Base-by-base conservation (phyloP, 2,329 filamentous ascomycete species). In the Colletotrichum sansevieriae region DNA sequence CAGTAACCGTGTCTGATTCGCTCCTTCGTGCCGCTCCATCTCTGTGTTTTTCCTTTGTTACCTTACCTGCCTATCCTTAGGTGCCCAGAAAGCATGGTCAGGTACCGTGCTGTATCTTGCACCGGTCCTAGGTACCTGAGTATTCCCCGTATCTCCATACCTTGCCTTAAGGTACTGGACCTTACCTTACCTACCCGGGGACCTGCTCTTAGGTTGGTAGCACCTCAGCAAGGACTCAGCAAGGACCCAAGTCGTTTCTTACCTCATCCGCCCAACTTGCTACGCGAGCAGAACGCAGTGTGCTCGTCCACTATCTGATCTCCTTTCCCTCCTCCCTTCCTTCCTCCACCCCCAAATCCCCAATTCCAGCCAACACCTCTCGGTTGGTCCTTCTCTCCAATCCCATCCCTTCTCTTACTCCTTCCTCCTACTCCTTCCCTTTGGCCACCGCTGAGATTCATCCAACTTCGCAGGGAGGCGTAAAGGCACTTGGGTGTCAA, bases 401-500 rank as follows among this genome's bases (percentile, higher is more conserved):
- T 68, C 59, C 65, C 59, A 62, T 64, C 51, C 47, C 52, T 62
- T 22, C 59, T 49, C 54, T 18, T 44, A 12, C 35, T 63, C 10
- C 43, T 3, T 43, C 35, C 15, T 49, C 29, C 33, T 49, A 25
- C 47, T 33, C 37, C 35, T 52, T 52, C 7, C 55, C 63, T 46
- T 44, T 56, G 46, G 18, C 18, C 37, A 64, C 22, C 63, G 49
- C 54, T 56, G 33, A 47, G 41, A 65, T 43, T 61, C 56, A 61
- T 44, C n/a, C 56, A 33, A 37, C 51, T 55, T 60, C 63, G 41
- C 55, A 69, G 56, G 66, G 66, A 69, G 66, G 55, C 49, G 43
- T 46, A 20, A 52, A 61, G 63, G 41, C 55, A 69, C 65, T 69
- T 66, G 55, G 66, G 63, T 63, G 55, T 69, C 66, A 69, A 69